These are phyloP conservation scores for Neonectria hederae DNA, from an alignment of 2,329 filamentous ascomycete species.

Conservation along the genomic window DNA sequence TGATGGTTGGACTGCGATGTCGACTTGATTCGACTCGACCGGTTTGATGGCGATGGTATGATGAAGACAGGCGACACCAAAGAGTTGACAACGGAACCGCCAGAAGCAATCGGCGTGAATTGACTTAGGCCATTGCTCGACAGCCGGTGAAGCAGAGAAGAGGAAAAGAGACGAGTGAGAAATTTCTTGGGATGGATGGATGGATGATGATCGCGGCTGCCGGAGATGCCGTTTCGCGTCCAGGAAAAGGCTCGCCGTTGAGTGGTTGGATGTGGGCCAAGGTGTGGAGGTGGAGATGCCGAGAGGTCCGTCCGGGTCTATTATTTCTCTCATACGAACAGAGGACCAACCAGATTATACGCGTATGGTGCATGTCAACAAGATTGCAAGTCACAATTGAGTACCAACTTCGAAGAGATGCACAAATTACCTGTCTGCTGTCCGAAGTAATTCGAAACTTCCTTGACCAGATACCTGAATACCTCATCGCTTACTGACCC, in stretches of 20 bases:
- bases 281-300: constrained; percentile 42
- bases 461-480: neutral
- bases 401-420: neutral
- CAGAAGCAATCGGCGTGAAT: constrained; percentile 11
- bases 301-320: constrained; percentile 36
- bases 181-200: constrained; percentile 13
- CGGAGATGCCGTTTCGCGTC: constrained; percentile 39
- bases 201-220: constrained; percentile 27
- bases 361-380: constrained; percentile 8
- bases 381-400: neutral
- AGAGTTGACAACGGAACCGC: neutral
- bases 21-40: neutral
- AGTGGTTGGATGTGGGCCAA: constrained; percentile 37
- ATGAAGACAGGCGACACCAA: neutral
- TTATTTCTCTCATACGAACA: constrained; percentile 40
- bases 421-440: neutral
- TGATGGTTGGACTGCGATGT: constrained; percentile 2
- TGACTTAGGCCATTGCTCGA: constrained; percentile 29
- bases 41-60: neutral
- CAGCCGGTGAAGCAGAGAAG: constrained; percentile 22
- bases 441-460: neutral
- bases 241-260: constrained; percentile 37
- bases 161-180: constrained; percentile 23
- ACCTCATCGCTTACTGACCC: too few relatives aligned
- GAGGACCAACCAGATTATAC: constrained; percentile 6